Percentiles rank a stretch among this genome's conserved stretches.
Evolutionary conservation across 768 basidiomycete species (phyloP).

Genomic region (Mycena venus): DNA sequence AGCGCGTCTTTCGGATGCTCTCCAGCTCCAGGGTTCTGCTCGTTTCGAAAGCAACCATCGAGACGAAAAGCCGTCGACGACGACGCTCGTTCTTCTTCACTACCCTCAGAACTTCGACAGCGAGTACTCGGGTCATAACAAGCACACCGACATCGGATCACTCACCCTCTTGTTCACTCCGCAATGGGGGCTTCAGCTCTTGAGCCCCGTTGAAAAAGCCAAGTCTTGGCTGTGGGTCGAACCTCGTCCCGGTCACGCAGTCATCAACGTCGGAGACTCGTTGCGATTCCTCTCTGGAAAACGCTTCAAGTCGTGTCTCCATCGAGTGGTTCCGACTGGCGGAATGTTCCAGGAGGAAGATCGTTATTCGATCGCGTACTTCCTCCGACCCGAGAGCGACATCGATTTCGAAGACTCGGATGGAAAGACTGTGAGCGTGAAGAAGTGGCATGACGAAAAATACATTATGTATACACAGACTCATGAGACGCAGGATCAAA

Average conservation of each 20-base stretch:
- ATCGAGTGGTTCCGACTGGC: slow-evolving; percentile 20
- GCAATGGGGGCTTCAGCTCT: slow-evolving; percentile 27
- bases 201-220: neutral
- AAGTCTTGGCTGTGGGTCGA: slow-evolving; percentile 21
- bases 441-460: slow-evolving; percentile 29
- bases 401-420: slow-evolving; percentile 12
- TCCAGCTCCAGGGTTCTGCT: too few species aligned
- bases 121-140: slow-evolving; percentile 28
- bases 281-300: slow-evolving; percentile 28
- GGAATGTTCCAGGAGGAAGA: slow-evolving; percentile 10
- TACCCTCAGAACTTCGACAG: slow-evolving; percentile 14
- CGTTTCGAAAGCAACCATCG: too few species aligned
- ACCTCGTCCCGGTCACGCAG: slow-evolving; percentile 14
- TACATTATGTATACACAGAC: slow-evolving; percentile 22
- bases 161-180: slow-evolving; percentile 23
- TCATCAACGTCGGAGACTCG: slow-evolving; percentile 30
- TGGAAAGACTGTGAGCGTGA: slow-evolving; percentile 14
- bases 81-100: too few species aligned
- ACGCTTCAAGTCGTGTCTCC: slow-evolving; percentile 20
- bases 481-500: slow-evolving; percentile 25
- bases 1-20: too few species aligned
- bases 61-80: too few species aligned
- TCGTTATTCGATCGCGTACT: slow-evolving; percentile 28
- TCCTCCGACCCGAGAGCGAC: slow-evolving; percentile 23
- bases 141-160: too few species aligned